Percentiles rank a stretch among this genome's conserved stretches.
These are phyloP conservation scores for Carex pumila DNA, from an alignment of 176 grass and related monocot genomes.

Conservation along the genomic window DNA sequence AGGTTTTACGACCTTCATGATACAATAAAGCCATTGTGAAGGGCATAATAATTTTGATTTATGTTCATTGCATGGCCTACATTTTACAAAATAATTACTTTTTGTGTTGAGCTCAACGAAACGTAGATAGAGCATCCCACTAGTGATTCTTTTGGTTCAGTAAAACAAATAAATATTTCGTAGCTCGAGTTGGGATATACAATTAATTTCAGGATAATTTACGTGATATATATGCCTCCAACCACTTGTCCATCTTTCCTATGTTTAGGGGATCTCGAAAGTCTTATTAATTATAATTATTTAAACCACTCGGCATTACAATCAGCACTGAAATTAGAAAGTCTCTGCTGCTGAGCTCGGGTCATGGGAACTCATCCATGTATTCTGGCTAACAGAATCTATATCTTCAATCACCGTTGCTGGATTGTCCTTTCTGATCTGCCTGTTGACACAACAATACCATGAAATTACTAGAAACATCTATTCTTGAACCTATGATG, in stretches of 20 bases:
- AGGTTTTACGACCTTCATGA: too few relatives aligned
- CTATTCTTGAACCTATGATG: too few relatives aligned
- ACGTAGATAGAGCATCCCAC: background rate
- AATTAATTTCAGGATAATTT: too few relatives aligned
- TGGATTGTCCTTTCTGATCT: background rate
- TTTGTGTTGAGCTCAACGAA: background rate
- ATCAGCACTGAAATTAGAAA: background rate
- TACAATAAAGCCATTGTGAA: too few relatives aligned
- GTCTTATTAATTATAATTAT: background rate
- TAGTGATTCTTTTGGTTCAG: background rate
- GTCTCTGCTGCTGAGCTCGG: background rate
- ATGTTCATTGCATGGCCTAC: too few relatives aligned
- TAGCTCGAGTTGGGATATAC: background rate
- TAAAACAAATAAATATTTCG: too few relatives aligned
- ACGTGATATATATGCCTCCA: background rate
- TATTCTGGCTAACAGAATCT: background rate
- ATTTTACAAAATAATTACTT: too few relatives aligned
- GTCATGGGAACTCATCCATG: background rate
- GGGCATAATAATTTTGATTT: too few relatives aligned
- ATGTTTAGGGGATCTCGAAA: background rate
- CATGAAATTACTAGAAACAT: background rate
- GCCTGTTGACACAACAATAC: background rate
- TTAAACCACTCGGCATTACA: background rate
- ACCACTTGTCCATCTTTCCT: background rate
- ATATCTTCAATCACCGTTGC: background rate